These are phyloP conservation scores for Acephala macrosclerotiorum DNA, from an alignment of 2,329 filamentous ascomycete genomes.

Conservation along the genomic window DNA sequence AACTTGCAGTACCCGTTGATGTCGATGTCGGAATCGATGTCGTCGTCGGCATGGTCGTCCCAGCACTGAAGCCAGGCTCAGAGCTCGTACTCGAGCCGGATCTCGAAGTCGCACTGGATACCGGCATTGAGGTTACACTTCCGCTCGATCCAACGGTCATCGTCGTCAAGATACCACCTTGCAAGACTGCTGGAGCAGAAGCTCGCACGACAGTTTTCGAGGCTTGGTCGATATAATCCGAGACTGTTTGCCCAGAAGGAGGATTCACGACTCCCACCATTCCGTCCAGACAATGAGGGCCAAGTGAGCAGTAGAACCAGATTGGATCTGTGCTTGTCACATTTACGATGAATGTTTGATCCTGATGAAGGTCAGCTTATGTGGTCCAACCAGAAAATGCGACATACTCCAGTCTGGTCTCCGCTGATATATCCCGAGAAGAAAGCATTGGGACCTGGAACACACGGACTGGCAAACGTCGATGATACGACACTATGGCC, in stretches of 20 bases:
- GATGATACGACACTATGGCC: slow-evolving; percentile 56
- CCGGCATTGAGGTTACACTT: slow-evolving; percentile 17
- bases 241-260: slow-evolving; percentile 23
- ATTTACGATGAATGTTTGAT: slow-evolving; percentile 33
- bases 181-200: slow-evolving; percentile 18
- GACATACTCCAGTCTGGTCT: slow-evolving; percentile 27
- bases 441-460: slow-evolving; percentile 35
- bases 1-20: neutral
- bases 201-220: neutral
- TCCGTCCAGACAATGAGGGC: slow-evolving; percentile 49
- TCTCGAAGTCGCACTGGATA: slow-evolving; percentile 1
- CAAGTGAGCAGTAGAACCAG: slow-evolving; percentile 51
- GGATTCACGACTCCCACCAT: slow-evolving; percentile 54
- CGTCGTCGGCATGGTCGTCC: neutral
- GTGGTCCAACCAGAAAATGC: neutral
- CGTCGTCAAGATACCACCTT: slow-evolving; percentile 28
- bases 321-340: slow-evolving; percentile 50
- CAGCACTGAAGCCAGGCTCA: neutral
- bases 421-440: slow-evolving; percentile 31
- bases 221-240: slow-evolving; percentile 26
- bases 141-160: slow-evolving; percentile 33
- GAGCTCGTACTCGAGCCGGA: slow-evolving; percentile 8
- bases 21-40: neutral
- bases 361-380: slow-evolving; percentile 22
- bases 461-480: slow-evolving; percentile 43